Base-by-base conservation (phyloP, 176 grass and related monocot species). In the Puccinellia tenuiflora region DNA sequence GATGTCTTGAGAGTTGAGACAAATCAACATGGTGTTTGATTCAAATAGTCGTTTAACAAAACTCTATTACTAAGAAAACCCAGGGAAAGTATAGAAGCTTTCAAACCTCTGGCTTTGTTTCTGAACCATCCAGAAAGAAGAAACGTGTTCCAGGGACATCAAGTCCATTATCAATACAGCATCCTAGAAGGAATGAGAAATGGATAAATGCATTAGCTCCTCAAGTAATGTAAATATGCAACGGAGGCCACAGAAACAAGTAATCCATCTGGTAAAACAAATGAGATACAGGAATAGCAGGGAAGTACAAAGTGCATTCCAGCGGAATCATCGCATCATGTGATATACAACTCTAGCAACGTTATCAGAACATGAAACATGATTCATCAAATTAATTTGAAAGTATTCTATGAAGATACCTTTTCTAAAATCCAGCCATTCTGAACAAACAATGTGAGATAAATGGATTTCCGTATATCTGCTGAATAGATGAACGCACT, bases 121-220 rank as follows among this genome's bases (percentile, higher is more conserved):
- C 73, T 93, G 96, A 91, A 95, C 73, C 91, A 98, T 90, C 96
- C 96, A 98, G 75, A 98, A 95, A 3, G 96, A 98, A 61, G 91
- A 88, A 78, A 85, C 85, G 45, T 98, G 90, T 73, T 95, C 88
- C 79, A 82, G 51, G 28, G 89, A 88, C 48, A 90, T 6, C 52
- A 94, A 81, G 77, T 98, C 92, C 96, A 92, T 86, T 65, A 98
- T 90, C 67, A 93, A 85, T 71, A 93, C 84, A 87, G 81, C 79
- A 75, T 98, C 92, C 96, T 95, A 86, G 78, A 86, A 83, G 30
- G 47, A 80, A 85, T 59, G 61, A 63, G 20, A 82, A 28, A 67
- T 14, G 47, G 22, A 50, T 14, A 64, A 57, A 79, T 61, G 68
- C 45, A 62, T 75, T 40, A 60, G 57, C 70, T 26, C 2, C 9